Base-by-base conservation (phyloP, 1,284 basidiomycete genomes). In the Sporisorium sorghi region DNA sequence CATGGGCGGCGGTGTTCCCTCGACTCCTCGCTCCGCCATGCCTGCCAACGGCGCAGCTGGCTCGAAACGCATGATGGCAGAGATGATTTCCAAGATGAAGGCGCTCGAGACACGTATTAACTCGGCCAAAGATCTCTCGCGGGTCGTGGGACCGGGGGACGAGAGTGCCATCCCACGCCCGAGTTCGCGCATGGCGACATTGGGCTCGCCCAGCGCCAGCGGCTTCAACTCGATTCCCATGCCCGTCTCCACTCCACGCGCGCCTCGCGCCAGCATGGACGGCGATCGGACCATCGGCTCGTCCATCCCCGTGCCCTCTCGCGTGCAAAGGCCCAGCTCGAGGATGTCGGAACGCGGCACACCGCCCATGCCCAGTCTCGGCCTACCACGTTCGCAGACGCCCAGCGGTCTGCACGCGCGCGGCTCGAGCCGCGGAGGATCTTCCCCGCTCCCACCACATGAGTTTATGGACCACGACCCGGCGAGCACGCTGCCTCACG, bases 161-260 rank as follows among this genome's bases (percentile, higher is more conserved):
- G 72, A 78, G 49, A 80, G 78, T 50, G 76, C 80, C 26, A 78
- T 83, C 35, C 81, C 81, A 21, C 72, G 81, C 3, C 81, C 81
- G 2, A 75, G 77, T 37, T 81, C 79, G 10, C 70, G 81, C 12
- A 55, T 83, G 69, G 63, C 61, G 10, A 64, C 55, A 4, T 54
- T 59, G 32, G 58, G 69, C 12, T 76, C 68, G 8, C 71, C 71
- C 21, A 48, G 48, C 14, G 56, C 32, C 37, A 44, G 58, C 53
- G 56, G 43, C 5, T 33, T 33, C 19, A 60, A 51, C 47, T 58
- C 60, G 37, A 50, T 60, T 47, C 64, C 58, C 26, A 47, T 57
- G 51, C 63, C 60, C 32, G 10, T 59, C n/a, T 69, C 66, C 26
- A 73, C 66, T 1, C 69, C 70, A 3, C 61, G 66, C 9, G 67